phyloP scores from a whole-genome alignment of 306 rosid species.

The Lathyrus sativus region DNA sequence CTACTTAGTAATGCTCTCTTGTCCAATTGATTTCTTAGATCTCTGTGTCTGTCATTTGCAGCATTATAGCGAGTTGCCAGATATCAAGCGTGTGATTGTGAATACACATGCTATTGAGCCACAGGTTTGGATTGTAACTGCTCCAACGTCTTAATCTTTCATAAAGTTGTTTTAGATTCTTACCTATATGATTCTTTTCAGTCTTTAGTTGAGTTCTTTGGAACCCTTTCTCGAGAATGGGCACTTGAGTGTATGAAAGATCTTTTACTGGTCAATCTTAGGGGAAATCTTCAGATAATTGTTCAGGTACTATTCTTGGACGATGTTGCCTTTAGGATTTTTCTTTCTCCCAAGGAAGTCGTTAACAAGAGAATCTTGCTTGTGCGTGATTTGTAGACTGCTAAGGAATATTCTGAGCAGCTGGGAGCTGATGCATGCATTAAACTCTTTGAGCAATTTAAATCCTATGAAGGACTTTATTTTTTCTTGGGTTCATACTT shows the following conservation, averaged over 20 bases:
- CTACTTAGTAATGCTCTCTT: conserved; percentile 8
- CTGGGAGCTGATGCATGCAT: conserved; percentile 91
- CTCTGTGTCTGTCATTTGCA: conserved; percentile 44
- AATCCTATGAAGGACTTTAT: conserved; percentile 94
- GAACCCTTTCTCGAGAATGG: conserved; percentile 96
- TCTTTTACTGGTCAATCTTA: conserved; percentile 88
- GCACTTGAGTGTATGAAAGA: conserved; percentile 98
- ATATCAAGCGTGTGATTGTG: conserved; percentile 81
- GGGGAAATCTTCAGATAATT: conserved; percentile 95
- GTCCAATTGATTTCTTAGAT: conserved; percentile 19
- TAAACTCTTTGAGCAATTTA: conserved; percentile 90
- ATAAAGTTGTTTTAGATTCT: conserved; percentile 16
- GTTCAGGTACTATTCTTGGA: conserved; percentile 65
- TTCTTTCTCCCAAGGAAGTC: not conserved
- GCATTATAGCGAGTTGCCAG: conserved; percentile 87
- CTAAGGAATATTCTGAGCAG: conserved; percentile 96
- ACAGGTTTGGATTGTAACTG: conserved; percentile 59
- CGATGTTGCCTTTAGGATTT: not conserved
- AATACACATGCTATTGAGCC: conserved; percentile 97
- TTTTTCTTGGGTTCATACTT: conserved; percentile 89
- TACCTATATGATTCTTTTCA: conserved; percentile 44
- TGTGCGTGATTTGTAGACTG: conserved; percentile 57
- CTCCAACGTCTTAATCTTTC: conserved; percentile 21
- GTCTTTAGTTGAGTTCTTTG: conserved; percentile 93
- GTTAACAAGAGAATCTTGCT: conserved; percentile 25